phyloP scores from a whole-genome alignment of 2,329 filamentous ascomycete species.

The Rhytidhysteron rufulum region DNA sequence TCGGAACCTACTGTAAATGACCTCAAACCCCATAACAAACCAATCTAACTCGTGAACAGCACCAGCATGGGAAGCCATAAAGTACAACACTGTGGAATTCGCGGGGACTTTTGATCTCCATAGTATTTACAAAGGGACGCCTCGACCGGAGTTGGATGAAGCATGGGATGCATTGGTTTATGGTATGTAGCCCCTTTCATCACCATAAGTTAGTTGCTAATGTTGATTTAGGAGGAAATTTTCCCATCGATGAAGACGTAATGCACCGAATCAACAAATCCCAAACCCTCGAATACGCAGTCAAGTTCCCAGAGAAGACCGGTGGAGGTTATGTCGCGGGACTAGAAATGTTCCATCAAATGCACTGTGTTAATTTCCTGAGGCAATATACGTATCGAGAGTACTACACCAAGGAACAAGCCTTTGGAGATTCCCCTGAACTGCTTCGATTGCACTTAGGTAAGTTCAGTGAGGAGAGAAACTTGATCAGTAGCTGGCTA shows the following conservation, averaged over 20 bases:
- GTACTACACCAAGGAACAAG: too few species aligned
- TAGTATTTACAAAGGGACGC: constrained; percentile 2
- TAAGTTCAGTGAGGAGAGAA: too few species aligned
- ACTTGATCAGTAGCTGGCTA: too few species aligned
- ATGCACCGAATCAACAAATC: constrained; percentile 2
- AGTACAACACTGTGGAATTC: too few species aligned
- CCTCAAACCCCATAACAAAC: too few species aligned
- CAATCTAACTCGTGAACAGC: too few species aligned
- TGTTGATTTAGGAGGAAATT: not conserved
- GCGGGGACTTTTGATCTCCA: too few species aligned
- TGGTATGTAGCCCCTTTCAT: not conserved
- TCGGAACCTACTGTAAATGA: too few species aligned
- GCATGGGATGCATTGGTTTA: constrained; percentile 1
- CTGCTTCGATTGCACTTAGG: too few species aligned
- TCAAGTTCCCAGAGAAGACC: not conserved
- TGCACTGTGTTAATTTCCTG: constrained; percentile 1
- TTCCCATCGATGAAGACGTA: constrained; percentile 1
- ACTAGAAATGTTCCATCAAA: constrained; percentile 1
- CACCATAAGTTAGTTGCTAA: not conserved
- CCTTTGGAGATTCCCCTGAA: too few species aligned
- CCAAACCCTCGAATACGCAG: constrained; percentile 1
- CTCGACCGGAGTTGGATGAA: constrained; percentile 2
- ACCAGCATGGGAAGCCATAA: too few species aligned
- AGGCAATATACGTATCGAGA: too few species aligned
- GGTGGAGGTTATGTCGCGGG: constrained; percentile 1